phyloP scores from a whole-genome alignment of 148 eudicot genomes.

The Pharnaceum exiguum region DNA sequence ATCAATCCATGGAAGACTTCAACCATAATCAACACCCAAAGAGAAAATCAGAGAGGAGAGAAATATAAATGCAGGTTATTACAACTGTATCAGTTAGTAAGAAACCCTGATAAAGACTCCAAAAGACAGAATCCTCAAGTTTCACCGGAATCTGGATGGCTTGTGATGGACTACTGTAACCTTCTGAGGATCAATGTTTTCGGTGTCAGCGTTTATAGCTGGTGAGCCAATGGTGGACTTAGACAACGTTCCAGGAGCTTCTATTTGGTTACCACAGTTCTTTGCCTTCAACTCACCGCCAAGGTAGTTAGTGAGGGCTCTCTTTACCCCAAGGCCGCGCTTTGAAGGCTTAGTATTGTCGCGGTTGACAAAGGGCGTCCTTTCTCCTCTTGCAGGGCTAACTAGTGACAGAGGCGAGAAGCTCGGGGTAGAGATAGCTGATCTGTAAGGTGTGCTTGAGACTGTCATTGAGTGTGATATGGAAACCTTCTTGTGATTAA shows the following conservation, averaged over 20 bases:
- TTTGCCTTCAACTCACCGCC: conserved; percentile 52
- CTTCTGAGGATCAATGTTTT: conserved; percentile 41
- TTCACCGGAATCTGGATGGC: conserved; percentile 23
- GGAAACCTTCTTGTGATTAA: conserved; percentile 52
- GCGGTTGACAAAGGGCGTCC: conserved; percentile 55
- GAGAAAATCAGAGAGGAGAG: no score
- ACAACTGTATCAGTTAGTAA: conserved; percentile 3
- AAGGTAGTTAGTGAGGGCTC: conserved; percentile 70
- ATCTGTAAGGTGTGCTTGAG: conserved; percentile 63
- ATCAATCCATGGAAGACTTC: not conserved
- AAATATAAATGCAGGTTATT: no score
- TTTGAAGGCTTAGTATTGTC: conserved; percentile 48
- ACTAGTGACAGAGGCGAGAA: conserved; percentile 42
- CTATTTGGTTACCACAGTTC: conserved; percentile 26
- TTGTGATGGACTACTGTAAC: conserved; percentile 16
- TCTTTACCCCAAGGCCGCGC: conserved; percentile 66
- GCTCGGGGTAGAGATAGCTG: conserved; percentile 42
- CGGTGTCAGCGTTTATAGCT: conserved; percentile 27
- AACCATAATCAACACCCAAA: not conserved
- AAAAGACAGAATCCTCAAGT: not conserved
- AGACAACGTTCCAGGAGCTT: conserved; percentile 23
- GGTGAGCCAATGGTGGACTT: conserved; percentile 27
- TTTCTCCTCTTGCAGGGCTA: conserved; percentile 53
- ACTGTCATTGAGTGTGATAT: conserved; percentile 38
- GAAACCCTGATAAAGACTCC: not conserved